phyloP scores from a whole-genome alignment of 108 stramenopile genomes.

The Fragilaria crotonensis region DNA sequence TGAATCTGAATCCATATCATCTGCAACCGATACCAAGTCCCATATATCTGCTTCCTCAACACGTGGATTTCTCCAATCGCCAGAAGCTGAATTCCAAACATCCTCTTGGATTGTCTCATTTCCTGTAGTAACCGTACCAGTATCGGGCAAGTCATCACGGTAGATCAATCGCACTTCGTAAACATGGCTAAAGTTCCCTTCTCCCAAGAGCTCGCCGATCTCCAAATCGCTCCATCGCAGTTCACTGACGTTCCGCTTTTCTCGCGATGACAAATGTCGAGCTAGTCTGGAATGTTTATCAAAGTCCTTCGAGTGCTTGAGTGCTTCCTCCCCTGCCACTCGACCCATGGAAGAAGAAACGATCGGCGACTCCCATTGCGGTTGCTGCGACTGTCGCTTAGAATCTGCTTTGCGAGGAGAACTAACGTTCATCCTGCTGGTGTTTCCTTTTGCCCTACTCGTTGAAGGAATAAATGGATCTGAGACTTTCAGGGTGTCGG shows the following conservation, averaged over 20 bases:
- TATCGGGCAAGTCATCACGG: background rate
- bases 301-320: background rate
- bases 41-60: conserved; percentile 3
- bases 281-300: conserved; percentile 1
- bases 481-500: too few species aligned
- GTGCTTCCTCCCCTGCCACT: conserved; percentile 1
- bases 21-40: conserved; percentile 2
- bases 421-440: too few species aligned
- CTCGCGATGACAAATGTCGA: background rate
- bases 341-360: background rate
- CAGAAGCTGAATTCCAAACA: background rate
- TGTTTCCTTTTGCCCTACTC: too few species aligned
- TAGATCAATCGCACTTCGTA: conserved; percentile 1
- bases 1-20: conserved; percentile 2
- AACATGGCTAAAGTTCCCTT: conserved; percentile 8
- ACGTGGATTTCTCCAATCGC: background rate
- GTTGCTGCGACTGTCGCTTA: too few species aligned
- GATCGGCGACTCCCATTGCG: too few species aligned
- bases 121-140: background rate
- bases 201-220: conserved; percentile 3
- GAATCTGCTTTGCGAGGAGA: too few species aligned
- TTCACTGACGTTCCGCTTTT: background rate
- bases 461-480: too few species aligned
- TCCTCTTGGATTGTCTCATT: background rate
- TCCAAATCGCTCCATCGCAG: conserved; percentile 7